Evolutionary conservation across 2,329 filamentous ascomycete genomes (phyloP).

Genomic region (Xylariaceae sp.): DNA sequence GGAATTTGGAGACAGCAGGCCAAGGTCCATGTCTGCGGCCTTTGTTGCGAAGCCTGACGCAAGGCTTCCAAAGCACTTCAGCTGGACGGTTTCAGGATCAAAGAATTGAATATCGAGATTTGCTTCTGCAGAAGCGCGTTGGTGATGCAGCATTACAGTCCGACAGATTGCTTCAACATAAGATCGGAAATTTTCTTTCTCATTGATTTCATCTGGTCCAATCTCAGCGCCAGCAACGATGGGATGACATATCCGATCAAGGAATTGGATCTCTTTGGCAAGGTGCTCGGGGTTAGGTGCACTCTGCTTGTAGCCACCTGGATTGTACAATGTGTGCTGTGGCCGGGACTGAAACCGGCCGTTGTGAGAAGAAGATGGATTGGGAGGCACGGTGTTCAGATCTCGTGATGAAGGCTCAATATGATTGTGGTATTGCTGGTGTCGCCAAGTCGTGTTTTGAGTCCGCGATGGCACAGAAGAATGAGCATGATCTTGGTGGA

Average conservation of each 20-base stretch:
- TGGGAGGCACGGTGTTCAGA: slow-evolving; percentile 21
- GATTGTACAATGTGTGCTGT: slow-evolving; percentile 31
- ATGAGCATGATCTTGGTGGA: slow-evolving; percentile 17
- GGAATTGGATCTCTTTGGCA: slow-evolving; percentile 42
- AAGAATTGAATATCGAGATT: slow-evolving; percentile 42
- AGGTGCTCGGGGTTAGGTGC: slow-evolving; percentile 41
- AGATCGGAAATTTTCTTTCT: slow-evolving; percentile 68
- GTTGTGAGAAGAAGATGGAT: slow-evolving; percentile 23
- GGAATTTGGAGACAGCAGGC: slow-evolving; percentile 64
- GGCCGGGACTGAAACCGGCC: slow-evolving; percentile 15
- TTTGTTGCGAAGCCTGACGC: slow-evolving; percentile 82
- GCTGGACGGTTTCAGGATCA: slow-evolving; percentile 53
- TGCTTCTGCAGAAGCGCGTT: too few relatives aligned
- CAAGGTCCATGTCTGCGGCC: slow-evolving; percentile 87
- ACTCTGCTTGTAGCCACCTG: slow-evolving; percentile 26
- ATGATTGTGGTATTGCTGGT: slow-evolving; percentile 17
- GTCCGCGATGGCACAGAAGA: slow-evolving; percentile 9
- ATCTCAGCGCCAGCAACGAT: slow-evolving; percentile 62
- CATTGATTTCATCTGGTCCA: slow-evolving; percentile 54
- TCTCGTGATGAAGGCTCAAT: slow-evolving; percentile 17
- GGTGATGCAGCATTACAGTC: slow-evolving; percentile 50
- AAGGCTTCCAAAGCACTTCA: slow-evolving; percentile 79
- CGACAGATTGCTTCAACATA: slow-evolving; percentile 63
- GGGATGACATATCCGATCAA: slow-evolving; percentile 45
- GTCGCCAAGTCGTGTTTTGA: slow-evolving; percentile 22